phyloP scores from a whole-genome alignment of 352 stramenopile genomes.

The Phytophthora pinifolia region DNA sequence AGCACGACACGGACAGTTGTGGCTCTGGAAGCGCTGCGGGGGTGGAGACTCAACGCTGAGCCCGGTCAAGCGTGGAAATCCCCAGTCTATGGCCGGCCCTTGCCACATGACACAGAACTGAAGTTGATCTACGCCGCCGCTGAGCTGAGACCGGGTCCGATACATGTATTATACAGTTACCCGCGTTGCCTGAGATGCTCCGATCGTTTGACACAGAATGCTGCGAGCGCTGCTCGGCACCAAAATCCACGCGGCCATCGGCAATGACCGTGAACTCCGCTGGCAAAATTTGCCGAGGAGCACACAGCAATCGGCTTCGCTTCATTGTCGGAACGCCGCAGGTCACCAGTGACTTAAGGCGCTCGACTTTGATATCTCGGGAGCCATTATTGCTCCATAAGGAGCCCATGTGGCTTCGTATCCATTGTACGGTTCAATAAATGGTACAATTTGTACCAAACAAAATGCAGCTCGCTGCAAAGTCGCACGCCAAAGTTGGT shows the following conservation, averaged over 20 bases:
- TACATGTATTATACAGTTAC: too few species aligned
- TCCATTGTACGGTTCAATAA: too few species aligned
- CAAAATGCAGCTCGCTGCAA: too few species aligned
- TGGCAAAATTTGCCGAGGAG: background rate
- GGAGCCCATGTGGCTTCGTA: too few species aligned
- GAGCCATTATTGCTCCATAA: too few species aligned
- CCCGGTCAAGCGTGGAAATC: background rate
- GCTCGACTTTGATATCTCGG: too few species aligned
- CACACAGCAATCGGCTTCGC: constrained; percentile 3
- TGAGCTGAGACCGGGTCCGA: background rate
- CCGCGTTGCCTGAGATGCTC: too few species aligned
- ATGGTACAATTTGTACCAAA: too few species aligned
- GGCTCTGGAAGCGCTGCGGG: constrained; percentile 1
- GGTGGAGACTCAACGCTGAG: constrained; percentile 1
- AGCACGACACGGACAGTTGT: constrained; percentile 24
- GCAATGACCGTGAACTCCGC: background rate
- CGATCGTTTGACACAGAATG: constrained; percentile 11
- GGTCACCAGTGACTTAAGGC: background rate
- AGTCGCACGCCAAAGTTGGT: too few species aligned
- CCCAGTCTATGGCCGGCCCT: constrained; percentile 9
- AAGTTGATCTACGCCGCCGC: constrained; percentile 1
- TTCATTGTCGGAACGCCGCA: constrained; percentile 11
- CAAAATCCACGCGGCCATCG: background rate
- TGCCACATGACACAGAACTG: constrained; percentile 14
- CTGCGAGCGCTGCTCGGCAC: background rate